A percentile compares a stretch with the other conserved stretches of the same genome.
Evolutionary conservation across 345 rosid genomes (phyloP).

Genomic region (Eucalyptus shirleyi): DNA sequence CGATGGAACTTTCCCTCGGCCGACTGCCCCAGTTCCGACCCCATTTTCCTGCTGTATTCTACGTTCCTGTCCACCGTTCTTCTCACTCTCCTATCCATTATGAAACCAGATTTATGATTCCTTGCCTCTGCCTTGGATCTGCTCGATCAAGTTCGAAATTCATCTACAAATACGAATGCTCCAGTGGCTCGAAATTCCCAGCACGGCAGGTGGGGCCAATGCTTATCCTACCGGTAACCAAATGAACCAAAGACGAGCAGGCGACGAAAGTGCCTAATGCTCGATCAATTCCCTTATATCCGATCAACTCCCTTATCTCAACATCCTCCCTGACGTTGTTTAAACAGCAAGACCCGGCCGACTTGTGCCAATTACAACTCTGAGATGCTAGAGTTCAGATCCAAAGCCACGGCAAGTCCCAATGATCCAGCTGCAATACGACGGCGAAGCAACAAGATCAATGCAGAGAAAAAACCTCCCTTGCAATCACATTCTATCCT

Average conservation of each 20-base stretch:
- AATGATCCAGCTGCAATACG: neutral
- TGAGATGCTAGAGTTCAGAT: neutral
- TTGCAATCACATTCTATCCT: neutral
- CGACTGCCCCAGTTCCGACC: neutral
- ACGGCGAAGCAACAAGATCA: neutral
- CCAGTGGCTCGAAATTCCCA: neutral
- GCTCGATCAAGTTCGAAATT: neutral
- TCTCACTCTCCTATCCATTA: constrained; percentile 13
- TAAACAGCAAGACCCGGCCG: neutral
- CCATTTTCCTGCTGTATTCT: neutral
- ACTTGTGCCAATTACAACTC: neutral
- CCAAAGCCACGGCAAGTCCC: constrained; percentile 1
- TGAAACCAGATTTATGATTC: constrained; percentile 1
- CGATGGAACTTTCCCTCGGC: constrained; percentile 3
- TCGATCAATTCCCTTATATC: neutral
- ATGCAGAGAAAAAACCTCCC: neutral
- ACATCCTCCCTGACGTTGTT: accelerated
- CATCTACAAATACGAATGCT: neutral
- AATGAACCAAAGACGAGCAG: neutral
- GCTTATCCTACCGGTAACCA: neutral
- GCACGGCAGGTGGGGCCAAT: neutral
- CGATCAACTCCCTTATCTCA: neutral
- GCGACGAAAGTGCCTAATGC: neutral
- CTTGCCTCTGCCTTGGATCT: neutral
- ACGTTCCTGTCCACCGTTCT: neutral